Evolutionary conservation across 2,329 filamentous ascomycete species (phyloP).

Genomic region (Beauveria sp.): DNA sequence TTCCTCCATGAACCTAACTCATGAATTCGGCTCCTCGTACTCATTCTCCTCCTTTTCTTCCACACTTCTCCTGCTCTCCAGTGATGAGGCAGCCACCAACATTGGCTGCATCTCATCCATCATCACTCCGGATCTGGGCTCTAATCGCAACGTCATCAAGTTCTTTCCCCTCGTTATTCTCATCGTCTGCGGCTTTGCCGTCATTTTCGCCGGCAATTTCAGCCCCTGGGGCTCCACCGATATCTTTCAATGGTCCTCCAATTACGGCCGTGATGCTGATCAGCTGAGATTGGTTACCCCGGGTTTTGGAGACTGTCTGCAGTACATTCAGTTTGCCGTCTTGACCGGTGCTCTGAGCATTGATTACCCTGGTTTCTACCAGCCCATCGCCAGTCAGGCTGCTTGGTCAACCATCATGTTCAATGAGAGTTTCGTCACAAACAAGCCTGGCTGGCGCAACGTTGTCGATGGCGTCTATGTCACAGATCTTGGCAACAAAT

Average conservation of each 20-base stretch:
- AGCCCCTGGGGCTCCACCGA: conserved; percentile 92
- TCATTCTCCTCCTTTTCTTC: conserved; percentile 75
- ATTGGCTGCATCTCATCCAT: conserved; percentile 77
- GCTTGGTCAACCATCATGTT: conserved; percentile 91
- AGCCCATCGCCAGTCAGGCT: conserved; percentile 79
- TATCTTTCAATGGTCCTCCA: conserved; percentile 93
- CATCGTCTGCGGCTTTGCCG: conserved; percentile 72
- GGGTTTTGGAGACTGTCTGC: conserved; percentile 91
- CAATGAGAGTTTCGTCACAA: conserved; percentile 78
- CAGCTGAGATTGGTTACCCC: conserved; percentile 86
- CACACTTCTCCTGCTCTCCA: conserved; percentile 67
- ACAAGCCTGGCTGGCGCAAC: conserved; percentile 56
- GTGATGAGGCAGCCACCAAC: conserved; percentile 53
- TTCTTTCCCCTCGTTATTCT: conserved; percentile 75
- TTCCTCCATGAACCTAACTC: conserved; percentile 65
- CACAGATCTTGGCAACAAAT: conserved; percentile 54
- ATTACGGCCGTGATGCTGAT: conserved; percentile 91
- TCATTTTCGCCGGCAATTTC: conserved; percentile 74
- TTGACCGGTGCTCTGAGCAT: conserved; percentile 82
- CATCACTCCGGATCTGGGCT: conserved; percentile 76
- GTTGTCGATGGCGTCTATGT: conserved; percentile 82
- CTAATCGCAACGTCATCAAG: conserved; percentile 58
- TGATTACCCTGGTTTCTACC: conserved; percentile 89
- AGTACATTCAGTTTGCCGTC: conserved; percentile 91
- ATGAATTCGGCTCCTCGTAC: conserved; percentile 75